phyloP scores from a whole-genome alignment of 805 yeast genomes.

The Schizosaccharomyces japonicus region DNA sequence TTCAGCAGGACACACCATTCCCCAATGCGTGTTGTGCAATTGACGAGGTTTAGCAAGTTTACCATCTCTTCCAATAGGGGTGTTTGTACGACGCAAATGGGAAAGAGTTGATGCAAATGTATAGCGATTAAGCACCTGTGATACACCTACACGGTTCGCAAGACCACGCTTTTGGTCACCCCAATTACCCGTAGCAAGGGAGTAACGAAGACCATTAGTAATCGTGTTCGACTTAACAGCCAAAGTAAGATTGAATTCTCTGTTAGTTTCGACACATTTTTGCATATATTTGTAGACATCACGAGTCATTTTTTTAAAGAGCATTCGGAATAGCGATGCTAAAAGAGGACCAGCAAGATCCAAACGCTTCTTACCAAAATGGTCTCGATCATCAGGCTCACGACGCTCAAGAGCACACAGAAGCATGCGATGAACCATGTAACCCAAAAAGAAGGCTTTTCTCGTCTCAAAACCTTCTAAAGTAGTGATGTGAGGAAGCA shows the following conservation, averaged over 20 bases:
- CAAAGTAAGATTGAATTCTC: conserved; percentile 83
- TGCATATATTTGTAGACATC: conserved; percentile 97
- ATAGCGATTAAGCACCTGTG: conserved; percentile 91
- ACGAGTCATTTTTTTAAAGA: conserved; percentile 82
- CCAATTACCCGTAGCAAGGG: conserved; percentile 99
- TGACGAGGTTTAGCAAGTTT: conserved; percentile 97
- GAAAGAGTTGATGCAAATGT: conserved; percentile 96
- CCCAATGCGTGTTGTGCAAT: conserved; percentile 98
- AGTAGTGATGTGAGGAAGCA: conserved; percentile 91
- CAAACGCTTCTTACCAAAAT: conserved; percentile 92
- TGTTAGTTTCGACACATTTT: conserved; percentile 92
- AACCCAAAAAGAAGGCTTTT: conserved; percentile 91
- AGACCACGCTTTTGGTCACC: conserved; percentile 99
- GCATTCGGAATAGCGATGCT: conserved; percentile 81
- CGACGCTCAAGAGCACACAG: conserved; percentile 91
- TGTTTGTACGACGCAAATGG: conserved; percentile 94
- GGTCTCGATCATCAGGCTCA: conserved; percentile 98
- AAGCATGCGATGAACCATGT: conserved; percentile 86
- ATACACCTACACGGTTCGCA: conserved; percentile 97
- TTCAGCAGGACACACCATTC: conserved; percentile 97
- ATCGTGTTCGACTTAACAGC: conserved; percentile 94
- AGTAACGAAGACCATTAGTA: conserved; percentile 90
- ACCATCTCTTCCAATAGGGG: conserved; percentile 98
- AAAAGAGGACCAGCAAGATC: conserved; percentile 96
- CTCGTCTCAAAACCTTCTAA: conserved; percentile 91